Base-by-base conservation (phyloP, 371 early-diverging fungal species). In the Circinella minor region DNA sequence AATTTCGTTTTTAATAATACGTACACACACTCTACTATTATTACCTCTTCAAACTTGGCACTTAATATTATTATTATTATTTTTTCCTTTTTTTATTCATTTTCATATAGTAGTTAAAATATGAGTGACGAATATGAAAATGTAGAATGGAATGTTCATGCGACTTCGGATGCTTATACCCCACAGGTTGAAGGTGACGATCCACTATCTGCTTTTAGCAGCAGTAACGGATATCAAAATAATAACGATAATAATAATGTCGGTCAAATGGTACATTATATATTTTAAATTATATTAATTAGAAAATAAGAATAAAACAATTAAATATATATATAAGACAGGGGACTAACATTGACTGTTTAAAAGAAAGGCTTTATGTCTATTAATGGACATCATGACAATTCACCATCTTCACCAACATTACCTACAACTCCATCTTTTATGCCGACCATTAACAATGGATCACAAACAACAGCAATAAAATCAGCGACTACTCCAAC, bases 71-170 rank as follows among this genome's bases (percentile, higher is more conserved):
- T 34, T 27, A 11, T 18, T 55, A 7, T 20, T 55, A 36, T 27
- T 7, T 27, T 8, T 57, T 27, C 34, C 4, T 1, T 34, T 57
- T 34, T 34, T 57, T 34, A 27, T 57, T 57, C 27, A 57, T 37
- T n/a, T 13, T 14, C n/a, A 7, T 9, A 57, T 34, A 10, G 1
- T 34, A 27, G 11, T 18, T 11, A 4, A 61, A 61, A 17, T 65
- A 81, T 81, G 81, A 75, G 63, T 62, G 77, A 75, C 68, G 77
- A 78, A 37, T 77, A 74, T 67, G 74, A 74, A 38, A 77, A 75
- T 59, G 73, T 81, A 18, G 69, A 77, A 47, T 81, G 81, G 81
- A 73, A 75, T 67, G 77, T 78, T 3, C 78, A 81, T 71, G 79
- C 77, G 51, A 75, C 75, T 27, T 49, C 69, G 18, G 77, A 78